Evolutionary conservation across 2,329 filamentous ascomycete species (phyloP).

Genomic region (Epichloe gansuensis): DNA sequence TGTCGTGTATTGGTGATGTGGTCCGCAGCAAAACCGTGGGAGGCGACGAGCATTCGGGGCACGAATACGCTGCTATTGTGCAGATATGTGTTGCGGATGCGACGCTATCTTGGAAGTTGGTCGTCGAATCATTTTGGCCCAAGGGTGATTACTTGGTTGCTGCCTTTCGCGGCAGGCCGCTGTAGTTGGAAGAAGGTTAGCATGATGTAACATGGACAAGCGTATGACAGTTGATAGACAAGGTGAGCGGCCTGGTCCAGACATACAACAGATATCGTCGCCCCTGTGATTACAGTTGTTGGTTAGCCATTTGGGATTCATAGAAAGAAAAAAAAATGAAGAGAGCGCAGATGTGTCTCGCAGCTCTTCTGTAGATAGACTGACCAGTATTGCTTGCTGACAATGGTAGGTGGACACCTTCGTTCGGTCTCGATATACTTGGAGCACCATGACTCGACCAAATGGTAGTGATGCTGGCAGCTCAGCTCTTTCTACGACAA

Average conservation of each 20-base stretch:
- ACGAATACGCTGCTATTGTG: slow-evolving; percentile 10
- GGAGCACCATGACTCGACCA: slow-evolving; percentile 33
- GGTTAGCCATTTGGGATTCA: slow-evolving; percentile 12
- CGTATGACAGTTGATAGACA: not conserved
- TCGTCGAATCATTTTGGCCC: slow-evolving; percentile 26
- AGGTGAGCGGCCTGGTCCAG: not conserved
- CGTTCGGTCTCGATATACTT: slow-evolving; percentile 33
- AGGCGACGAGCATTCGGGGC: not conserved
- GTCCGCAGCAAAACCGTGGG: not conserved
- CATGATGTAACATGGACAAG: not conserved
- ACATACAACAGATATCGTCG: slow-evolving; percentile 33
- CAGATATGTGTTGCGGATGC: slow-evolving; percentile 17
- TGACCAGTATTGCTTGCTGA: slow-evolving; percentile 34
- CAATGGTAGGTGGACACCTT: slow-evolving; percentile 29
- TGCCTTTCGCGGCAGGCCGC: slow-evolving; percentile 28
- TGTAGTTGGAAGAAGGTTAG: slow-evolving; percentile 13
- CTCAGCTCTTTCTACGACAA: slow-evolving; percentile 34
- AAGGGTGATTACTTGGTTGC: slow-evolving; percentile 25
- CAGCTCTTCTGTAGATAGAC: slow-evolving; percentile 9
- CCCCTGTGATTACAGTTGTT: slow-evolving; percentile 18
- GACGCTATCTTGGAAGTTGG: slow-evolving; percentile 18
- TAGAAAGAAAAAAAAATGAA: too few species aligned
- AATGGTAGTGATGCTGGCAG: slow-evolving; percentile 38
- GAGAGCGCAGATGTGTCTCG: too few species aligned
- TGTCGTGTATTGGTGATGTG: not conserved